Percentiles rank a stretch among this genome's conserved stretches.
Conservation (phyloP, 768 basidiomycete species). For the Rhizopogon rudus region DNA sequence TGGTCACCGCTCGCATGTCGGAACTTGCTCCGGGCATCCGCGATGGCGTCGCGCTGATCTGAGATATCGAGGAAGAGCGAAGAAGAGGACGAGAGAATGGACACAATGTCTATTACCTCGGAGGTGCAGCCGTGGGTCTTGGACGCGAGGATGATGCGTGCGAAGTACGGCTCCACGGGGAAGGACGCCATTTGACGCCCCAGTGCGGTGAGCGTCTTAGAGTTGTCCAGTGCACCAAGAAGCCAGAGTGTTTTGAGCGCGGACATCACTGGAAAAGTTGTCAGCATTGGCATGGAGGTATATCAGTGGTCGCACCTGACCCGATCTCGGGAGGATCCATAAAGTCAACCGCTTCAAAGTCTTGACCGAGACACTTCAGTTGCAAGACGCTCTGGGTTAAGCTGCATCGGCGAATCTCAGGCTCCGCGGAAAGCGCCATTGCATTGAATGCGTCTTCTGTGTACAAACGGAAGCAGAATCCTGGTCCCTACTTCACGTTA, state of each 20-base stretch:
- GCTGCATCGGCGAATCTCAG: slow-evolving; percentile 88
- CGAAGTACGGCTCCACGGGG: slow-evolving; percentile 84
- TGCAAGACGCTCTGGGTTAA: slow-evolving; percentile 81
- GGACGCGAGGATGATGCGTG: slow-evolving; percentile 78
- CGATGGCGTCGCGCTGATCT: slow-evolving; percentile 68
- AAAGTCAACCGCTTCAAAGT: slow-evolving; percentile 76
- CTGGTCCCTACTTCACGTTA: slow-evolving; percentile 50
- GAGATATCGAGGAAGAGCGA: slow-evolving; percentile 76
- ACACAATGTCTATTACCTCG: slow-evolving; percentile 82
- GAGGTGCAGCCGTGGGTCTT: slow-evolving; percentile 63
- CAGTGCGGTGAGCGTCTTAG: slow-evolving; percentile 58
- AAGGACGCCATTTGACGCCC: slow-evolving; percentile 87
- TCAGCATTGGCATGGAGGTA: not conserved
- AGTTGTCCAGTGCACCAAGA: slow-evolving; percentile 71
- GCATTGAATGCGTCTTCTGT: slow-evolving; percentile 73
- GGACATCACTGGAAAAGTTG: slow-evolving; percentile 40
- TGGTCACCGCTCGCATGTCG: slow-evolving; percentile 87
- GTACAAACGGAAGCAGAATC: slow-evolving; percentile 89
- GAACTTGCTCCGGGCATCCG: slow-evolving; percentile 73
- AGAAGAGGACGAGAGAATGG: slow-evolving; percentile 76
- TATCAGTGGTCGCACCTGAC: slow-evolving; percentile 49
- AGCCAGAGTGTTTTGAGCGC: slow-evolving; percentile 72
- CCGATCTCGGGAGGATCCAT: slow-evolving; percentile 83
- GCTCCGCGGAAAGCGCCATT: slow-evolving; percentile 65
- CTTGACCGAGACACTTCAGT: slow-evolving; percentile 77